phyloP scores from a whole-genome alignment of 140 eudicot genomes.

The Erigeron philadelphicus region DNA sequence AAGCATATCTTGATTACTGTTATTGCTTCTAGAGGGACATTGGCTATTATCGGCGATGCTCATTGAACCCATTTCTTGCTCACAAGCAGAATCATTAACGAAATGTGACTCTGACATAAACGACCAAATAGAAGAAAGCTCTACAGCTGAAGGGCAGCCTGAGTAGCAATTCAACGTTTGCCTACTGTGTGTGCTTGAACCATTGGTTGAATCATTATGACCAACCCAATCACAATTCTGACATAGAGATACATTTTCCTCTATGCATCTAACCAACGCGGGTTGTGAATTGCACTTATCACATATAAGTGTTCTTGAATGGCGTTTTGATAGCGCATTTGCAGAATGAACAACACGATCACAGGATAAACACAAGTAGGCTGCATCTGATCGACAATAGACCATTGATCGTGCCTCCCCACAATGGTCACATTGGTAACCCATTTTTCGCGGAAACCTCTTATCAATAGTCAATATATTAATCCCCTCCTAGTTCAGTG shows the following conservation, averaged over 20 bases:
- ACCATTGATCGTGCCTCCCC: conserved; percentile 80
- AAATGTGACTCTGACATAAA: conserved; percentile 45
- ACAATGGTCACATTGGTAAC: conserved; percentile 72
- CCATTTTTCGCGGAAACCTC: conserved; percentile 41
- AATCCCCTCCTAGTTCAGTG: not conserved
- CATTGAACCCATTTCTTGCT: conserved; percentile 72
- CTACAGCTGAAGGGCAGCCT: conserved; percentile 83
- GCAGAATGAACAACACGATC: conserved; percentile 88
- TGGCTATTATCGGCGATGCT: conserved; percentile 47
- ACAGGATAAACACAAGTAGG: conserved; percentile 83
- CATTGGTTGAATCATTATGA: conserved; percentile 40
- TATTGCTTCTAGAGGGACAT: conserved; percentile 29
- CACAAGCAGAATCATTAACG: conserved; percentile 45
- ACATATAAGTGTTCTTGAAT: conserved; percentile 80
- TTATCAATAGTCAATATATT: conserved; percentile 8
- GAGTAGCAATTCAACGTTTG: conserved; percentile 69
- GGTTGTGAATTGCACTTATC: conserved; percentile 86
- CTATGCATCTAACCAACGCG: conserved; percentile 65
- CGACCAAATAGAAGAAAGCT: conserved; percentile 79
- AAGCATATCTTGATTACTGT: conserved; percentile 33
- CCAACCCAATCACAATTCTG: conserved; percentile 75
- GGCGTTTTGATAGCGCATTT: conserved; percentile 79
- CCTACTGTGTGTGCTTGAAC: conserved; percentile 52
- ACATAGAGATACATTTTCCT: conserved; percentile 77
- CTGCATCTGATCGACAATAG: conserved; percentile 94